Percentiles rank a stretch among this genome's conserved stretches.
Conservation (phyloP, 345 rosid species). For the Camelina hispida region DNA sequence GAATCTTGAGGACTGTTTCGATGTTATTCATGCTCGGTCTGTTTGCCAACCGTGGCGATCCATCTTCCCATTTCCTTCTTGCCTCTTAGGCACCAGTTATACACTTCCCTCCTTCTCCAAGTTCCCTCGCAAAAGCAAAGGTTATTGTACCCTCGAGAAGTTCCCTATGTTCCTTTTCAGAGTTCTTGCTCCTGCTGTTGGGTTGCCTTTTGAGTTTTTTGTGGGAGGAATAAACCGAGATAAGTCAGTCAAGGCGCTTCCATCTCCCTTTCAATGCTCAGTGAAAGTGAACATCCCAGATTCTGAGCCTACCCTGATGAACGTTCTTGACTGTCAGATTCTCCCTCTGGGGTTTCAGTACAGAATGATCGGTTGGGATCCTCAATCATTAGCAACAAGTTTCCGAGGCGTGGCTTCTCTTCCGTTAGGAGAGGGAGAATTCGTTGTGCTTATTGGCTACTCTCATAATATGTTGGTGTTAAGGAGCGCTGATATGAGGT, state of each 20-base stretch:
- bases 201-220: background rate
- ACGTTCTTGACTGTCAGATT: background rate
- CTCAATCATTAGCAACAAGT: background rate
- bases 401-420: background rate
- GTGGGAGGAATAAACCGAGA: slow-evolving; percentile 9
- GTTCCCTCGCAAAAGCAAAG: background rate
- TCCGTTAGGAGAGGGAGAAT: background rate
- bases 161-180: background rate
- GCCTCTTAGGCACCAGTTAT: background rate
- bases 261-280: background rate
- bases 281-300: background rate
- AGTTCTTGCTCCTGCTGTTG: background rate
- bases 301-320: background rate
- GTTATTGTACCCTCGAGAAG: slow-evolving; percentile 4
- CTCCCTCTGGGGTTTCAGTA: background rate
- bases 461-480: background rate
- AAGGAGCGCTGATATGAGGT: background rate
- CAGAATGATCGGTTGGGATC: background rate
- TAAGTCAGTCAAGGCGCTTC: background rate
- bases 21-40: background rate
- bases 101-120: background rate
- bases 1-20: background rate
- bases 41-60: slow-evolving; percentile 13
- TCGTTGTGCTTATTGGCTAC: background rate
- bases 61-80: background rate